Evolutionary conservation across 2,329 filamentous ascomycete genomes (phyloP).

Genomic region (Corynespora cassiicola): DNA sequence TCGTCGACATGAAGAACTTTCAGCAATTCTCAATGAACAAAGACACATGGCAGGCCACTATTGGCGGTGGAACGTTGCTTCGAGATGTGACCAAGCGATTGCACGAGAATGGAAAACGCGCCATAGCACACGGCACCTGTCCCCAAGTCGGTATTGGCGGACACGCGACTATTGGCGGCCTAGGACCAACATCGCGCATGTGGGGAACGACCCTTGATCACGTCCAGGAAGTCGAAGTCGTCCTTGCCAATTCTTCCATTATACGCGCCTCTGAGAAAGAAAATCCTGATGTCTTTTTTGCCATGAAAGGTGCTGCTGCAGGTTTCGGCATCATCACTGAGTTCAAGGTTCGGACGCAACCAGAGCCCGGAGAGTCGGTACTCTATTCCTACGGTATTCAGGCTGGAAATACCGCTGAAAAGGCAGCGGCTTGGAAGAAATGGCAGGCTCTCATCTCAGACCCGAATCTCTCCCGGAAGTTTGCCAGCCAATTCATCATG

Average conservation of each 20-base stretch:
- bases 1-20: conserved; percentile 58
- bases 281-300: conserved; percentile 51
- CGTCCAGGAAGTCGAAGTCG: conserved; percentile 43
- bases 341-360: conserved; percentile 45
- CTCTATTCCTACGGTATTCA: conserved; percentile 42
- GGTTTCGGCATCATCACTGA: conserved; percentile 52
- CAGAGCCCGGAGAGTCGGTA: conserved; percentile 38
- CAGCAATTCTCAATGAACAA: conserved; percentile 54
- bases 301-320: conserved; percentile 49
- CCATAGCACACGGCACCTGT: conserved; percentile 56
- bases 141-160: conserved; percentile 45
- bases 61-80: conserved; percentile 59
- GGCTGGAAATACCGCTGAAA: conserved; percentile 24
- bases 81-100: conserved; percentile 44
- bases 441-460: conserved; percentile 43
- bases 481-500: conserved; percentile 40
- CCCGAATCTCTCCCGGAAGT: conserved; percentile 39
- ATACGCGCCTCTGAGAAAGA: conserved; percentile 44
- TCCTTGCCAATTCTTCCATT: conserved; percentile 48
- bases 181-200: conserved; percentile 40
- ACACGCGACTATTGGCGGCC: conserved; percentile 44
- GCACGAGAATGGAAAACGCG: conserved; percentile 44
- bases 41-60: conserved; percentile 51
- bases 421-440: conserved; percentile 40
- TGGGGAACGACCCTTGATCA: conserved; percentile 44